These are phyloP conservation scores for Phaffomyces opuntiae DNA, from an alignment of 805 yeast genomes.

Conservation along the genomic window DNA sequence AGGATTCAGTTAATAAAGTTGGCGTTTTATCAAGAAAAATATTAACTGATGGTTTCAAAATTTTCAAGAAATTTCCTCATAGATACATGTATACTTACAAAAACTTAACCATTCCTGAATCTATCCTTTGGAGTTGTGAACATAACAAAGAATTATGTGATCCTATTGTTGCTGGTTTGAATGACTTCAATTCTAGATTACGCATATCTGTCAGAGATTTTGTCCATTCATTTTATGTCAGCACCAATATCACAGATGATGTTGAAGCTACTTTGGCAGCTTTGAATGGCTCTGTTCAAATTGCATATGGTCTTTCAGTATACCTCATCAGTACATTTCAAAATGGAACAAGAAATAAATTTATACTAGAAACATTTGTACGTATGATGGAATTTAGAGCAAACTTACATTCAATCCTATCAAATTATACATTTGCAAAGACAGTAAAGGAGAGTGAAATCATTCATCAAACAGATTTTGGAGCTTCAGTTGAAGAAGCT, in stretches of 20 bases:
- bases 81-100: slow-evolving; percentile 19
- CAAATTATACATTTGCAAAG: slow-evolving; percentile 18
- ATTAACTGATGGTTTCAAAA: slow-evolving; percentile 24
- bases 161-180: slow-evolving; percentile 33
- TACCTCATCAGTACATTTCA: slow-evolving; percentile 25
- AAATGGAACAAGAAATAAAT: slow-evolving; percentile 26
- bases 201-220: slow-evolving; percentile 31
- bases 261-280: slow-evolving; percentile 27
- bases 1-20: slow-evolving; percentile 7
- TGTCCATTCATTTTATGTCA: slow-evolving; percentile 24
- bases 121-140: slow-evolving; percentile 1
- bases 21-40: slow-evolving; percentile 20
- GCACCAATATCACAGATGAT: slow-evolving; percentile 25
- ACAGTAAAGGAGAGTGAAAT: slow-evolving; percentile 21
- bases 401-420: slow-evolving; percentile 23
- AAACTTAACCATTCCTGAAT: slow-evolving; percentile 2
- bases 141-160: slow-evolving; percentile 13
- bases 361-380: slow-evolving; percentile 32
- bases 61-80: slow-evolving; percentile 29
- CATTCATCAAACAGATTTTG: slow-evolving; percentile 26
- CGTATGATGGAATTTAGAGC: slow-evolving; percentile 33
- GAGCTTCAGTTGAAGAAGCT: slow-evolving; percentile 42
- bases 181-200: slow-evolving; percentile 30
- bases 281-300: slow-evolving; percentile 31
- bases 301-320: slow-evolving; percentile 32